Percentiles rank a stretch among this genome's conserved stretches.
phyloP scores from a whole-genome alignment of 139 green algal species.

The Closterium sp. region DNA sequence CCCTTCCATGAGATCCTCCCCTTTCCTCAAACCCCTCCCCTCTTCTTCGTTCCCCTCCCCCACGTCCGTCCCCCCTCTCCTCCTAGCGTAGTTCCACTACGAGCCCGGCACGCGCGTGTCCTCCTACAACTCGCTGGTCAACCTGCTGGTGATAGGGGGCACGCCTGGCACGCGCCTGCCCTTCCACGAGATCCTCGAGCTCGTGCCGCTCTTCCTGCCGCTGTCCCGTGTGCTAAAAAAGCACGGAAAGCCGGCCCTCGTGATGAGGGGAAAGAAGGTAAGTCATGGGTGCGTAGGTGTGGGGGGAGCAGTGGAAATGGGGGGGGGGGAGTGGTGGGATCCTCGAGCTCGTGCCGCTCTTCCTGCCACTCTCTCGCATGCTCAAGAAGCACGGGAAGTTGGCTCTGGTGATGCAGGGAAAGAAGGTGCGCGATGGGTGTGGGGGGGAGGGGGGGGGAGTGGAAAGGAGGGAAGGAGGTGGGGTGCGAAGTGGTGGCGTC shows the following conservation, averaged over 20 bases:
- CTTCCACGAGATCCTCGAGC: not conserved
- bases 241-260: not conserved
- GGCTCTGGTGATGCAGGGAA: not conserved
- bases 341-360: not conserved
- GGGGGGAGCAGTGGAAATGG: too few species aligned
- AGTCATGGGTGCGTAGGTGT: not conserved
- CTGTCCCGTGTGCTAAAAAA: not conserved
- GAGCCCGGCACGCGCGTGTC: not conserved
- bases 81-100: not conserved
- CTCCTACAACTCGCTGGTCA: not conserved
- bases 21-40: too few species aligned
- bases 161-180: not conserved
- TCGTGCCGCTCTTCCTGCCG: not conserved
- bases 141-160: not conserved
- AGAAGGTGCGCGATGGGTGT: not conserved
- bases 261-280: not conserved
- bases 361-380: not conserved
- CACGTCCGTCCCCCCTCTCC: not conserved
- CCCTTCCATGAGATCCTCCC: too few species aligned
- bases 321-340: not conserved
- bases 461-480: too few species aligned
- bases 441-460: too few species aligned
- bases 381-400: not conserved
- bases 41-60: too few species aligned
- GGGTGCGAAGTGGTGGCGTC: too few species aligned